These are phyloP conservation scores for Sinapis alba DNA, from an alignment of 441 rosid species.

Conservation along the genomic window DNA sequence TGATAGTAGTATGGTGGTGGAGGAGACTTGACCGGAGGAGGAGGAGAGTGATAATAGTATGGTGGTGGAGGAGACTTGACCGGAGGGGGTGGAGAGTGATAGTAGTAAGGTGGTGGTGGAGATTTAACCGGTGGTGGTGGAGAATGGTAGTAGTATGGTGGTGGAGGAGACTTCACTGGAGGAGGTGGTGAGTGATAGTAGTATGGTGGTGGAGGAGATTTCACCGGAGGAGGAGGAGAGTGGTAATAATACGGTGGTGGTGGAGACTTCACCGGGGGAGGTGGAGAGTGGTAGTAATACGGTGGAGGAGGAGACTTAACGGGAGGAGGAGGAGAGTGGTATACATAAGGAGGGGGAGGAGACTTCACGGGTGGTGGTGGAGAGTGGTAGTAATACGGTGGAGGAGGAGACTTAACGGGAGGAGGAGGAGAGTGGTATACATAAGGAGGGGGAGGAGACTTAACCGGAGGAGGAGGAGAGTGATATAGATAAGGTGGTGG, in stretches of 20 bases:
- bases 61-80: slow-evolving; percentile 43
- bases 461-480: slow-evolving; percentile 7
- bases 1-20: slow-evolving; percentile 44
- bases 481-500: slow-evolving; percentile 48
- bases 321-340: slow-evolving; percentile 50
- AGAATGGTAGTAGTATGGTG: slow-evolving; percentile 46
- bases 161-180: slow-evolving; percentile 42
- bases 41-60: slow-evolving; percentile 42
- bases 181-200: slow-evolving; percentile 51
- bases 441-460: slow-evolving; percentile 39
- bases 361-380: slow-evolving; percentile 31
- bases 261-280: slow-evolving; percentile 44
- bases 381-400: slow-evolving; percentile 13
- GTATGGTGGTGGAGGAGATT: slow-evolving; percentile 50
- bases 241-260: slow-evolving; percentile 48
- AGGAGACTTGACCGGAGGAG: slow-evolving; percentile 32
- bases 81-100: slow-evolving; percentile 54
- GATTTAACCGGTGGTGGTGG: slow-evolving; percentile 50
- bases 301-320: slow-evolving; percentile 37
- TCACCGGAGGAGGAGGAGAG: slow-evolving; percentile 51
- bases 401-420: slow-evolving; percentile 25
- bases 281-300: slow-evolving; percentile 45
- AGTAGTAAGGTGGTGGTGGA: slow-evolving; percentile 47
- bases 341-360: slow-evolving; percentile 44
- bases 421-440: slow-evolving; percentile 24